A percentile compares a stretch with the other conserved stretches of the same genome.
Conservation (phyloP, 1,139 yeast genomes). For the Pichia terricola region DNA sequence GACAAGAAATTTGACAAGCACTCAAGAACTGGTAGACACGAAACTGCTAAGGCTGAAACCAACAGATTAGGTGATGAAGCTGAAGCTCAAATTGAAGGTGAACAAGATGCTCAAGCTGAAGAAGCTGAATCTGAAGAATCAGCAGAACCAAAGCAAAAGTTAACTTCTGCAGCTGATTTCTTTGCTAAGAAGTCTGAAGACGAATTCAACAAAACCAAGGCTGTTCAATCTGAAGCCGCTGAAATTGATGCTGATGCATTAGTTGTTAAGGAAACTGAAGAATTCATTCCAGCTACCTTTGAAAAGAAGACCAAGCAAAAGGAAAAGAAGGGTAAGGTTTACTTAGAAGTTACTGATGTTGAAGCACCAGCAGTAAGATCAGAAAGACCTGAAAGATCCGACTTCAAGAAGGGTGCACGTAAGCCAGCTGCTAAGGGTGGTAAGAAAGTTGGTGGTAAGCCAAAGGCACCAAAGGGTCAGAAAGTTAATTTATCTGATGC, state of each 20-base stretch:
- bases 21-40: constrained; percentile 74
- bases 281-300: constrained; percentile 44
- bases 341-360: constrained; percentile 47
- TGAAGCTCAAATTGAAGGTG: constrained; percentile 58
- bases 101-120: constrained; percentile 49
- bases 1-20: constrained; percentile 68
- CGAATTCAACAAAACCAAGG: constrained; percentile 28
- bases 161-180: constrained; percentile 64
- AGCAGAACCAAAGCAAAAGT: constrained; percentile 28
- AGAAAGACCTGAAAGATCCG: constrained; percentile 17
- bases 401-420: constrained; percentile 22
- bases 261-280: constrained; percentile 49
- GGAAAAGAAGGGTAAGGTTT: constrained; percentile 59
- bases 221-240: constrained; percentile 53
- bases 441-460: constrained; percentile 11
- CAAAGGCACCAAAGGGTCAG: constrained; percentile 4
- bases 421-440: constrained; percentile 8
- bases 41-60: constrained; percentile 73
- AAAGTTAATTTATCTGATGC: constrained; percentile 30
- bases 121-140: constrained; percentile 29
- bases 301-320: constrained; percentile 54
- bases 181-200: constrained; percentile 44
- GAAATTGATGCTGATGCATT: constrained; percentile 51
- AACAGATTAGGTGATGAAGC: constrained; percentile 80
- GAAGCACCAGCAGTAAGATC: constrained; percentile 4